These are phyloP conservation scores for Ettlia oleoabundans DNA, from an alignment of 139 green algal species.

Conservation along the genomic window DNA sequence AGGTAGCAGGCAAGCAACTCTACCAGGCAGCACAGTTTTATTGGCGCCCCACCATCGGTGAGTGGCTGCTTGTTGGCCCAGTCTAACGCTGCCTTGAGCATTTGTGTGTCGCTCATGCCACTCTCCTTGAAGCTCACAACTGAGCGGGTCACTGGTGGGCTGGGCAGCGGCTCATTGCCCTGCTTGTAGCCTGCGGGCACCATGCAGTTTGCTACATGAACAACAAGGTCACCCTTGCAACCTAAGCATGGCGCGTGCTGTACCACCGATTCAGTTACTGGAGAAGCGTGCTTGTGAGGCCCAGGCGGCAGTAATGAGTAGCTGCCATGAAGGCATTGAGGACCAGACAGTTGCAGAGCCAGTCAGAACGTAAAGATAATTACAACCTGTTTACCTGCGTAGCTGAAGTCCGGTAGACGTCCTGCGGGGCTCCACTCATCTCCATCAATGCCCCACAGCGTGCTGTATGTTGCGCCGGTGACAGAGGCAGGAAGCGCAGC, in stretches of 20 bases:
- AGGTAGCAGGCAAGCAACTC: too few species aligned
- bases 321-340: too few species aligned
- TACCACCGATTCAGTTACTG: too few species aligned
- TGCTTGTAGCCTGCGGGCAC: slow-evolving; percentile 11
- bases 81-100: background rate
- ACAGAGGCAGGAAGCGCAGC: too few species aligned
- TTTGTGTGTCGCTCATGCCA: slow-evolving; percentile 4
- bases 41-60: background rate
- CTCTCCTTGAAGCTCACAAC: background rate
- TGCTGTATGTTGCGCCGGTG: too few species aligned
- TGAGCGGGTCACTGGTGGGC: background rate
- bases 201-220: background rate
- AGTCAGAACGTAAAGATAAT: background rate
- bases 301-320: too few species aligned
- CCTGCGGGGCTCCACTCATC: background rate
- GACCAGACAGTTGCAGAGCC: too few species aligned
- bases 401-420: slow-evolving; percentile 5
- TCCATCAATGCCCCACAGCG: background rate
- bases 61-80: slow-evolving; percentile 17
- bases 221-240: too few species aligned
- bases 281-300: too few species aligned
- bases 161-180: slow-evolving; percentile 18
- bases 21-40: too few species aligned
- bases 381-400: background rate
- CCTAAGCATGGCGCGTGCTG: too few species aligned